phyloP scores from a whole-genome alignment of 2,329 filamentous ascomycete genomes.

The Paramyrothecium roridum region DNA sequence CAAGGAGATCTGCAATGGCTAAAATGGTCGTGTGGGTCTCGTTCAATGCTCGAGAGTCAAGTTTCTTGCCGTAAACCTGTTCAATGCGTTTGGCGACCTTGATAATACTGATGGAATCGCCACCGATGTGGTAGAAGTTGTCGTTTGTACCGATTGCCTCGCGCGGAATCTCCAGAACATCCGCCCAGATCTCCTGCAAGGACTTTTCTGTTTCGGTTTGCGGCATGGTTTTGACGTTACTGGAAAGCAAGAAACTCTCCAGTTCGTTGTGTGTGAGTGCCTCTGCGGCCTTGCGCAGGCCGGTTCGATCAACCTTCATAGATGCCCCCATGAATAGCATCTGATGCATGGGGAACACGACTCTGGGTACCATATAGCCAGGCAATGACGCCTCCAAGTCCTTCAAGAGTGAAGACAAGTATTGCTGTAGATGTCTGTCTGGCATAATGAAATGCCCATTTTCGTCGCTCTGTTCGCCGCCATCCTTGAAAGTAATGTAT shows the following conservation, averaged over 20 bases:
- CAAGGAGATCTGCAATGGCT: constrained; percentile 11
- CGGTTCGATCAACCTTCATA: constrained; percentile 12
- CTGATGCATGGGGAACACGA: constrained; percentile 5
- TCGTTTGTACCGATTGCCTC: constrained; percentile 10
- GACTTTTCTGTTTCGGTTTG: constrained; percentile 2
- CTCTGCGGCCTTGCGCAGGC: neutral
- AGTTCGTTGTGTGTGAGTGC: neutral
- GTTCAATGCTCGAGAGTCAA: constrained; percentile 11
- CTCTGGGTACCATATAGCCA: constrained; percentile 10
- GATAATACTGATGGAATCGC: constrained; percentile 17
- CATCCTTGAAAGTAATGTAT: neutral
- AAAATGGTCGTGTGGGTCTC: constrained; percentile 11
- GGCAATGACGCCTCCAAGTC: constrained; percentile 3
- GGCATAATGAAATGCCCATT: neutral
- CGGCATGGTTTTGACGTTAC: neutral
- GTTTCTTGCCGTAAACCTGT: constrained; percentile 7
- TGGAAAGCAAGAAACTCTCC: neutral
- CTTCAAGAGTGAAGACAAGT: no score
- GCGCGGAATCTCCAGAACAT: constrained; percentile 3
- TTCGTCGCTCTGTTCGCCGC: neutral
- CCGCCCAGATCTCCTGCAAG: constrained; percentile 4
- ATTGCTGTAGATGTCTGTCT: neutral
- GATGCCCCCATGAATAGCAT: constrained; percentile 11
- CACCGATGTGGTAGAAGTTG: constrained; percentile 14
- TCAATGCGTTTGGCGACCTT: constrained; percentile 10